Percentiles rank a stretch among this genome's conserved stretches.
Evolutionary conservation across 108 stramenopile species (phyloP).

Genomic region (Chaetoceros tenuissimus): DNA sequence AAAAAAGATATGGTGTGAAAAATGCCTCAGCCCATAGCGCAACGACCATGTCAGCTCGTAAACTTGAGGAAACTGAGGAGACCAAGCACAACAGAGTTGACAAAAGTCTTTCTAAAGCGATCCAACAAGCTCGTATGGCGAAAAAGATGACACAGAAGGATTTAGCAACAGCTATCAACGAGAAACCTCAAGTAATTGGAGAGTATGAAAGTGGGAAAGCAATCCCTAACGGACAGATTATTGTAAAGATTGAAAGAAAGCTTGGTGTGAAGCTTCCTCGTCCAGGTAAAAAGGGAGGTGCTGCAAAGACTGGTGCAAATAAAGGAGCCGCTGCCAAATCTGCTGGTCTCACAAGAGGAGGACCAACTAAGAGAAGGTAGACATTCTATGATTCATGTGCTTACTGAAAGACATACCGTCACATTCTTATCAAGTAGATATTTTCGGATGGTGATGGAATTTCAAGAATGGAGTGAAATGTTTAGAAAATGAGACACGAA

Average conservation of each 20-base stretch:
- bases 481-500: no score
- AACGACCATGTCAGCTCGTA: slow-evolving; percentile 65
- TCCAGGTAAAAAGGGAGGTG: slow-evolving; percentile 72
- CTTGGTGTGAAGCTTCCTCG: slow-evolving; percentile 87
- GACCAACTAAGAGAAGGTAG: slow-evolving; percentile 83
- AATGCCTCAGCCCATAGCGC: slow-evolving; percentile 85
- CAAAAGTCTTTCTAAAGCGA: slow-evolving; percentile 81
- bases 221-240: slow-evolving; percentile 93
- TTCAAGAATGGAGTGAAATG: no score
- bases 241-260: slow-evolving; percentile 85
- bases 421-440: no score
- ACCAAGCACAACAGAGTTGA: slow-evolving; percentile 84
- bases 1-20: slow-evolving; percentile 63
- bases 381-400: slow-evolving; percentile 1
- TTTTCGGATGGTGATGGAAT: no score
- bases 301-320: slow-evolving; percentile 16
- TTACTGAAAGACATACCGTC: no score
- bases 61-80: slow-evolving; percentile 92
- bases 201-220: slow-evolving; percentile 96
- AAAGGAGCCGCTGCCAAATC: slow-evolving; percentile 22
- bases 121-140: slow-evolving; percentile 92
- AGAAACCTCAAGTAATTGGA: slow-evolving; percentile 94
- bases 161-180: slow-evolving; percentile 92
- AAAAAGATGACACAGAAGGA: slow-evolving; percentile 98
- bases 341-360: slow-evolving; percentile 50